Percentiles rank a stretch among this genome's conserved stretches.
Evolutionary conservation across 148 eudicot species (phyloP).

Genomic region (Nepenthes mirabilis): DNA sequence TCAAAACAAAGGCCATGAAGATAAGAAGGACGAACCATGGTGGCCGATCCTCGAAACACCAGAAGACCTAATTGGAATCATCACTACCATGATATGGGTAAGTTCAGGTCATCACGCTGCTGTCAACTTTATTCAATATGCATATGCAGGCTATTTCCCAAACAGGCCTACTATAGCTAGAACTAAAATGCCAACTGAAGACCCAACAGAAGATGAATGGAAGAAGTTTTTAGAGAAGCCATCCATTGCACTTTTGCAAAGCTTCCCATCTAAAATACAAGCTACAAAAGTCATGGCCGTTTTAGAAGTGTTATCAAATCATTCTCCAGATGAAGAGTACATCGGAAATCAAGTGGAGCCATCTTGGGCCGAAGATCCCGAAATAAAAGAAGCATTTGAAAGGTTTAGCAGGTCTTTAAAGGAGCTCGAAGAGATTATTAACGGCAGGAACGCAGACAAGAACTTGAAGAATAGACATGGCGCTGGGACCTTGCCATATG

Average conservation of each 20-base stretch:
- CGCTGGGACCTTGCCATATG: conserved; percentile 29
- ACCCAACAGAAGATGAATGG: conserved; percentile 7
- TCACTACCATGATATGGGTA: conserved; percentile 21
- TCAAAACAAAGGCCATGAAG: conserved; percentile 12
- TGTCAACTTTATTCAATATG: conserved; percentile 18
- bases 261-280: conserved; percentile 1
- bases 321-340: conserved; percentile 39
- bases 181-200: conserved; percentile 6
- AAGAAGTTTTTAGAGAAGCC: neutral
- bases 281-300: neutral
- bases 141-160: conserved; percentile 15
- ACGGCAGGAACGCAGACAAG: conserved; percentile 19
- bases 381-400: conserved; percentile 16
- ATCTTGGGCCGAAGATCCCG: conserved; percentile 18
- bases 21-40: conserved; percentile 16
- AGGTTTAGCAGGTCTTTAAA: conserved; percentile 15
- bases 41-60: conserved; percentile 14
- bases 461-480: conserved; percentile 28
- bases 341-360: conserved; percentile 17
- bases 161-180: conserved; percentile 15
- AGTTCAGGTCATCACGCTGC: conserved; percentile 22
- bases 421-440: conserved; percentile 18
- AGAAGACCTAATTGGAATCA: conserved; percentile 8
- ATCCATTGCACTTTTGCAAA: neutral
- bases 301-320: conserved; percentile 12